Evolutionary conservation across 176 grass and related monocot genomes (phyloP), one percentile per base, ranked within the genome.

Genomic region (Otatea glauca): DNA sequence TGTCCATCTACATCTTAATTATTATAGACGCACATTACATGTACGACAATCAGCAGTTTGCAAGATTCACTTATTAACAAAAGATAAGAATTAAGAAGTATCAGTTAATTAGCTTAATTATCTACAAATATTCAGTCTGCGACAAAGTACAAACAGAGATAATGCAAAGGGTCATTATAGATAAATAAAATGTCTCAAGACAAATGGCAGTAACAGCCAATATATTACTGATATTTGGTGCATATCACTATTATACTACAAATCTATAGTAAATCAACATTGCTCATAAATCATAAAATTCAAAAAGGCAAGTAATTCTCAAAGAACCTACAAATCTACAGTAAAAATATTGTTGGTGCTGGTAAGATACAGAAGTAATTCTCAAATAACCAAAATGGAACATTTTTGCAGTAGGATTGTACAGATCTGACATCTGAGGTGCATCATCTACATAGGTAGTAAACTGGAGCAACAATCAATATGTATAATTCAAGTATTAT

Each of bases 381-480:
- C 21, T 34, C 18, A 8, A 62, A 37, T 17, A 63, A 34, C 11
- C 13, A 23, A 70, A 55, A 27, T 1, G 0, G 15, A 41, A 66
- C 18, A 45, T 49, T 2, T 25, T 72, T 79, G 39, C 62, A 34
- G 70, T 11, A 62, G 47, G n/a, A 34, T 14, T 72, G 9, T 53
- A 51, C 13, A 64, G 2, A 24, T 29, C 81, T 23, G 32, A 64
- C n/a, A 21, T 37, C 48, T 34, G 16, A 42, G n/a, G 35, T 53
- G 39, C 20, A 45, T 50, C 55, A 51, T 68, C 60, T 35, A 74
- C 9, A 68, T 61, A 80, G 21, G 39, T 74, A 41, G 48, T 74
- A 69, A 84, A 49, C 13, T 37, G 53, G 23, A 75, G 60, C 47
- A 80, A 60, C 25, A 67, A 84, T 38, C 7, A 61, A 13, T 15